Evolutionary conservation across 805 yeast genomes (phyloP).

Genomic region (Cephaloascus albidus): DNA sequence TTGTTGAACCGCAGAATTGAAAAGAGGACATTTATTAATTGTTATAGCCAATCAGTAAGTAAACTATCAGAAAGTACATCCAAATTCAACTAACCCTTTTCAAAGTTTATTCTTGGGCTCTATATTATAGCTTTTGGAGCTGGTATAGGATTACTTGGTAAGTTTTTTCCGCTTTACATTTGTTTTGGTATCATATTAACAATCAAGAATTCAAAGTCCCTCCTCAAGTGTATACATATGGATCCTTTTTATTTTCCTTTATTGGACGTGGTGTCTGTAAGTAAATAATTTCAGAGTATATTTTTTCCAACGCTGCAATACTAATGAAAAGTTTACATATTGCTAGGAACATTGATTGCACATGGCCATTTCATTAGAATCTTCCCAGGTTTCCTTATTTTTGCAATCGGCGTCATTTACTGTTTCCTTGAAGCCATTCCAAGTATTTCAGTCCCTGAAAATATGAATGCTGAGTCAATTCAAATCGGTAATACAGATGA

Average conservation of each 20-base stretch:
- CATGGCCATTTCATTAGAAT: conserved; percentile 47
- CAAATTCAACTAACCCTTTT: conserved; percentile 10
- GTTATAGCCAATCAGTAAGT: conserved; percentile 27
- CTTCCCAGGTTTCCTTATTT: conserved; percentile 49
- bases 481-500: conserved; percentile 28
- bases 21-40: too few species aligned
- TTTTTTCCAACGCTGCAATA: too few species aligned
- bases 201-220: conserved; percentile 37
- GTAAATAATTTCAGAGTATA: conserved; percentile 13
- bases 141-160: conserved; percentile 40
- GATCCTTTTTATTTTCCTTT: conserved; percentile 60
- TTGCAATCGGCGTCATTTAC: conserved; percentile 51
- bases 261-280: conserved; percentile 43
- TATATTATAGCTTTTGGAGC: conserved; percentile 47
- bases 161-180: conserved; percentile 8
- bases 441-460: conserved; percentile 70
- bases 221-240: conserved; percentile 53
- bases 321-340: conserved; percentile 38
- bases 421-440: conserved; percentile 62
- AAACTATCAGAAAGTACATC: too few species aligned
- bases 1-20: too few species aligned
- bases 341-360: conserved; percentile 38
- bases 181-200: conserved; percentile 4
- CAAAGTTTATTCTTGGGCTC: conserved; percentile 46
- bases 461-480: conserved; percentile 49